Conservation (phyloP, 1,284 basidiomycete genomes). For the Phaffia rhodozyma region DNA sequence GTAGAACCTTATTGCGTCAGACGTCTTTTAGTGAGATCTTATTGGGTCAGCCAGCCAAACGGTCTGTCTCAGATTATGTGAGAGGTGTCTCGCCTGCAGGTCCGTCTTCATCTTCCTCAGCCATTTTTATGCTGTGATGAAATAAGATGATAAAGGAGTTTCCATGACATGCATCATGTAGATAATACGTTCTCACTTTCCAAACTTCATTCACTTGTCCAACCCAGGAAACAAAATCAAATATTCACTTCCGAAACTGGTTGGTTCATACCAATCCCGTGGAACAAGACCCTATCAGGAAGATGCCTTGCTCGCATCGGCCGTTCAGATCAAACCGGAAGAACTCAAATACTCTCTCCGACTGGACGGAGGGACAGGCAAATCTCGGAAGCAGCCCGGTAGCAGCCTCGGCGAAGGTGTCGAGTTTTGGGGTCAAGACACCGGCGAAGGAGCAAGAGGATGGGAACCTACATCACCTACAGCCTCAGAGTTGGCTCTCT, state of each 20-base stretch:
- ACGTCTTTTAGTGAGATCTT: neutral
- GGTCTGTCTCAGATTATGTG: slow-evolving; percentile 2
- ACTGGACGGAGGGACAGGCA: too few relatives aligned
- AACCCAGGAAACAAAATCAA: neutral
- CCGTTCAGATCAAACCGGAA: neutral
- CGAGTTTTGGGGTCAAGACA: too few relatives aligned
- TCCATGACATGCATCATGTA: neutral
- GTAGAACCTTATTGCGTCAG: neutral
- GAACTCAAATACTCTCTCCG: slow-evolving; percentile 1
- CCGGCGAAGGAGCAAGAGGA: neutral
- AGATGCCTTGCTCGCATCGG: neutral
- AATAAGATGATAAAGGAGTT: neutral
- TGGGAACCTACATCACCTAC: neutral
- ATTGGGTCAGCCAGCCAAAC: neutral
- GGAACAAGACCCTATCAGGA: slow-evolving; percentile 9
- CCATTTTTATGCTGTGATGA: neutral
- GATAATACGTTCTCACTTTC: slow-evolving; percentile 1
- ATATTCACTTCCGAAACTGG: neutral
- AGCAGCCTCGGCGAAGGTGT: too few relatives aligned
- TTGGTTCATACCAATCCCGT: slow-evolving; percentile 12
- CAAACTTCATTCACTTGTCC: neutral
- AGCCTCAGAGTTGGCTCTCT: neutral
- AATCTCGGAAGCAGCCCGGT: too few relatives aligned
- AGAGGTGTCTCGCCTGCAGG: slow-evolving; percentile 3
- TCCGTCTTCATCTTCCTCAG: neutral